These are phyloP conservation scores for Allomyces arbusculus DNA, from an alignment of 192 early-diverging fungal genomes.

Conservation along the genomic window DNA sequence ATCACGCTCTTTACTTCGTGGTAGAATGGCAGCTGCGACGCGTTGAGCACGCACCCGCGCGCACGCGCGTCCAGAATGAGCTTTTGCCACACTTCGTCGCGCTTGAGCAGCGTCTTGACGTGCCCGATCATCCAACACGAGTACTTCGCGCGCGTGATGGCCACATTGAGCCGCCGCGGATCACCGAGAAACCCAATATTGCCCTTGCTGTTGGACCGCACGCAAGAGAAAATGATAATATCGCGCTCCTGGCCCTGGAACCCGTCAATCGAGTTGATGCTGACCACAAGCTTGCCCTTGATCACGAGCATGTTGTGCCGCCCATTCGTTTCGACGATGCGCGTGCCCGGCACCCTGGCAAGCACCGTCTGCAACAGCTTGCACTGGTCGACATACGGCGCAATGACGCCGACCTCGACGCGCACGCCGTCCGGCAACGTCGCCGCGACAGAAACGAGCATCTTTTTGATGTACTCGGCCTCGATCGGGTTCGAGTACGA, in stretches of 20 bases:
- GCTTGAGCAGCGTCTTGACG: too few species aligned
- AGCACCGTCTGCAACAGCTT: constrained; percentile 51
- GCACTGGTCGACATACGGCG: constrained; percentile 78
- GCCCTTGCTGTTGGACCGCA: constrained; percentile 34
- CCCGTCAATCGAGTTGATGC: constrained; percentile 36
- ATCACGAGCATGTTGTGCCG: constrained; percentile 55
- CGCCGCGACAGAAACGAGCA: constrained; percentile 40
- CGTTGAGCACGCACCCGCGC: constrained; percentile 4
- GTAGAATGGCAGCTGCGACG: too few species aligned
- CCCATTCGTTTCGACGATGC: constrained; percentile 49
- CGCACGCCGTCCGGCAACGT: constrained; percentile 23
- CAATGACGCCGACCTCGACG: constrained; percentile 54
- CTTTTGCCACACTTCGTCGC: constrained; percentile 42
- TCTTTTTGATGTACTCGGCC: constrained; percentile 42
- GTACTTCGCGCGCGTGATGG: constrained; percentile 75
- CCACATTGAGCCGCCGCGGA: constrained; percentile 76
- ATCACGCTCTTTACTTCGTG: too few species aligned
- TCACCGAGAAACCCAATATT: constrained; percentile 77
- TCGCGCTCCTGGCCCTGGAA: constrained; percentile 85
- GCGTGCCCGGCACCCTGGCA: constrained; percentile 28
- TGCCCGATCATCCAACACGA: too few species aligned
- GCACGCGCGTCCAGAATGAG: constrained; percentile 46
- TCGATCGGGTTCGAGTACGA: constrained; percentile 68
- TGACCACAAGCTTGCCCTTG: too few species aligned
- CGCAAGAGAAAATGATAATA: constrained; percentile 88